These are phyloP conservation scores for Trichoderma gracile DNA, from an alignment of 2,329 filamentous ascomycete genomes.

Conservation along the genomic window DNA sequence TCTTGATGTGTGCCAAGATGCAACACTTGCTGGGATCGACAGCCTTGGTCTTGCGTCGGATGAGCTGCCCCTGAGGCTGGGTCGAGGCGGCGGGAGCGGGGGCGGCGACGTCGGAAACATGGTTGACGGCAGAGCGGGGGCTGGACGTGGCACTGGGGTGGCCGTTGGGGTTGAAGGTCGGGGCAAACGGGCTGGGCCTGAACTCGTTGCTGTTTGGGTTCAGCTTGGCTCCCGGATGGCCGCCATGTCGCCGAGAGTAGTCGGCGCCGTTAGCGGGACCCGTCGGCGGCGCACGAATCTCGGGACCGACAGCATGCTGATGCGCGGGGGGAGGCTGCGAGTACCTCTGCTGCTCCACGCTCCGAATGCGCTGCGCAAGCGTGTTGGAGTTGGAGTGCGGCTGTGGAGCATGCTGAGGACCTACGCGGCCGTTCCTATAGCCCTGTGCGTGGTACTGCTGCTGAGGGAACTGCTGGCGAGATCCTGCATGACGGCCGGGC, in stretches of 20 bases:
- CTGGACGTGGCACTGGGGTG: slow-evolving; percentile 69
- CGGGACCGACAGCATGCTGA: slow-evolving; percentile 58
- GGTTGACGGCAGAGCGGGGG: slow-evolving; percentile 63
- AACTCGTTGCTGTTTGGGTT: slow-evolving; percentile 76
- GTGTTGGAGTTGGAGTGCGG: slow-evolving; percentile 49
- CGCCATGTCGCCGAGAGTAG: slow-evolving; percentile 56
- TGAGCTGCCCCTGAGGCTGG: slow-evolving; percentile 47
- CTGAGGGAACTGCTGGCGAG: slow-evolving; percentile 52
- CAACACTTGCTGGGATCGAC: slow-evolving; percentile 70
- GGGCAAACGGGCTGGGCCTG: slow-evolving; percentile 78
- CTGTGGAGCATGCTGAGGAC: slow-evolving; percentile 44
- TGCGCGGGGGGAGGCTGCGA: slow-evolving; percentile 46
- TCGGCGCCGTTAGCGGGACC: slow-evolving; percentile 65
- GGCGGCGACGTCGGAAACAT: slow-evolving; percentile 40
- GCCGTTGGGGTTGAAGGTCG: slow-evolving; percentile 73
- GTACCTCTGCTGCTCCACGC: slow-evolving; percentile 54
- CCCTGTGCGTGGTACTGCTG: slow-evolving; percentile 49
- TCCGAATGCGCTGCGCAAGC: slow-evolving; percentile 53
- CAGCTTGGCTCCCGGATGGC: slow-evolving; percentile 57
- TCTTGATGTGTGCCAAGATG: slow-evolving; percentile 57
- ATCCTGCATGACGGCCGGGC: slow-evolving; percentile 48
- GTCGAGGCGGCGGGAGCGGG: slow-evolving; percentile 25
- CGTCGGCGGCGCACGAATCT: slow-evolving; percentile 71
- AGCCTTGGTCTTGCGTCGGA: slow-evolving; percentile 70
- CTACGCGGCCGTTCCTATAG: slow-evolving; percentile 51